Evolutionary conservation across 2,329 filamentous ascomycete species (phyloP), one percentile per base, ranked within the genome.

Genomic region (Lachnellula occidentalis): DNA sequence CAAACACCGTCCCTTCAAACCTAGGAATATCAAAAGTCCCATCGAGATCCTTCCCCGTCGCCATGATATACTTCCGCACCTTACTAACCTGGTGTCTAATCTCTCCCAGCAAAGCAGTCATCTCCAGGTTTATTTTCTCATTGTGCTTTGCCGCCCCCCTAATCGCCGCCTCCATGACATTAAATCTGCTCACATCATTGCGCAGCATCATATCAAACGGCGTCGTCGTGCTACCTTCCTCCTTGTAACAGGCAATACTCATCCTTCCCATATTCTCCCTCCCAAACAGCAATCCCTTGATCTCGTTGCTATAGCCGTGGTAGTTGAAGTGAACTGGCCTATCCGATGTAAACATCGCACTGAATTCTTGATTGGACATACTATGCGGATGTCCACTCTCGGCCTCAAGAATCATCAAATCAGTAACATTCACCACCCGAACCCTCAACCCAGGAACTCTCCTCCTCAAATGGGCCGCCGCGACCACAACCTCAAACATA

Each of bases 151-250:
- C 72, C 0, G 70, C 81, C 1, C 74, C 76, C 43, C 68, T 70
- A 48, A 86, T 61, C 2, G 82, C 83, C 11, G 75, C 69, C 57
- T 76, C 72, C 0, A 79, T 80, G 19, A 86, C 74, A 64, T 86
- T 76, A 60, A 78, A 87, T 42, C 83, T 72, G 17, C 77, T 83
- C 1, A 83, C 80, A 19, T 71, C 62, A 62, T 88, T 87, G 4
- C 78, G 67, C 1, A 87, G 72, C 82, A 86, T 82, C 83, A 87
- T 87, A 62, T 86, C 80, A 61, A 87, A 86, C 2, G 83, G 83
- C 2, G 83, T 87, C 0, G 83, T 87, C 1, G 83, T 87, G 50
- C 74, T 81, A 0, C 83, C 84, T 67, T 87, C 83, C 63, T 87
- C 83, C 24, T 76, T 76, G 60, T 87, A 87, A 4, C 78, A 81